Evolutionary conservation across 2,329 filamentous ascomycete genomes (phyloP), one percentile per base, ranked within the genome.

Genomic region (Stachybotrys chartarum): DNA sequence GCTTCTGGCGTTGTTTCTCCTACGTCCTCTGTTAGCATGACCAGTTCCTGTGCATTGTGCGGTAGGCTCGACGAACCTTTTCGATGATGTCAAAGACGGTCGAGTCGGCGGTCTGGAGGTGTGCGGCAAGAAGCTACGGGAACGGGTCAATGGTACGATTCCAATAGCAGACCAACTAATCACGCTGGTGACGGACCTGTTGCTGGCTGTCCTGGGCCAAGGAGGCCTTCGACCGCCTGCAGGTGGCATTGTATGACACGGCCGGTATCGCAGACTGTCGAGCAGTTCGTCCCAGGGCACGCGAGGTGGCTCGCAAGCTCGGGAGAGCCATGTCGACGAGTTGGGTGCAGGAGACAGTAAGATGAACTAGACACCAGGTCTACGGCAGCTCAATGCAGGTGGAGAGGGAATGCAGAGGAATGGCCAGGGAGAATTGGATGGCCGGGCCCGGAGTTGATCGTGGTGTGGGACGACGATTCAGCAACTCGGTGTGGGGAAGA

Each of bases 1-100:
- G 91, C 75, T 96, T 96, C 74, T 99, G 94, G 63, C 94, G 84
- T 63, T 82, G 83, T 83, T 97, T 97, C 79, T 99, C 94, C 90
- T 96, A 42, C 11, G 51, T 11, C 35, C 10, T 14, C 35, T 14
- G 35, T 42, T 14, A 42, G 35, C 31, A 18, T 42, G 11, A 8
- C n/a, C 49, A n/a, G 14, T 35, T n/a, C 12, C 6, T 35, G 24
- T 51, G 12, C 10, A 35, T 31, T 51, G 6, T 18, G 7, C 14
- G 35, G 35, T 5, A 50, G 17, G 14, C 39, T 50, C 8, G 53
- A 58, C 72, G 65, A 74, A 95, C 91, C 82, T 91, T 93, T 72
- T 96, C 88, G 63, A 97, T 85, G 65, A 97, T 97, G 54, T 89
- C 85, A 70, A 86, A 96, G 61, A 97, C 87, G 52, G 85, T 79